Evolutionary conservation across 108 stramenopile species (phyloP), one percentile per base, ranked within the genome.

Genomic region (Fragilariopsis cylindrus): DNA sequence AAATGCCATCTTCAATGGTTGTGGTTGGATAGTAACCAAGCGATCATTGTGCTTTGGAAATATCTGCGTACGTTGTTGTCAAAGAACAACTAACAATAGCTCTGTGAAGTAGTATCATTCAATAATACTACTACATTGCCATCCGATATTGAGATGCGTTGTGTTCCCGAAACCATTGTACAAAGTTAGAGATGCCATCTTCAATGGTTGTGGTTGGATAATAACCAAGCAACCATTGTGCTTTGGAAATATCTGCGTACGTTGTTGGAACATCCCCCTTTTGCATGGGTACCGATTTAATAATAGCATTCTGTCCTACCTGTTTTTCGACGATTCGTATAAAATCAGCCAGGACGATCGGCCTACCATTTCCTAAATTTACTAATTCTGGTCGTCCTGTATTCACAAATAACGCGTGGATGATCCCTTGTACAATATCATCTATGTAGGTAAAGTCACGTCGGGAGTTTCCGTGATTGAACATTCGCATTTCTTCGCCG

Each of bases 351-450:
- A 97, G 89, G 45, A 86, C 80, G 2, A 87, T 89, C 41, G 96
- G 97, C 7, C 57, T 72, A 12, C 99, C 99, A 76, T 97, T 97
- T 12, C 99, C 99, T 19, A 99, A 75, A 84, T 99, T 99, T 42
- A 80, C 70, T 8, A 80, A 39, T 41, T 80, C 79, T 5, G 79
- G 79, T 64, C 64, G 79, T 48, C 74, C 74, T 2, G 74, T 80
- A 48, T 74, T 68, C 16, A 80, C 79, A 85, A 96, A 93, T 44
- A 99, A 81, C 19, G 97, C 75, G 39, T 92, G 86, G 13, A 99
- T 79, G 45, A 96, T 88, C 2, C 97, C 96, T 57, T 92, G 81
- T 11, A 94, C 96, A 75, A 96, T 93, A 77, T 97, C 96, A 8
- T 73, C 88, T 44, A 98, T 84, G 78, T 95, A 97, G 18, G 95